Base-by-base conservation (phyloP, 1,139 yeast genomes). In the Scheffersomyces illinoinensis region DNA sequence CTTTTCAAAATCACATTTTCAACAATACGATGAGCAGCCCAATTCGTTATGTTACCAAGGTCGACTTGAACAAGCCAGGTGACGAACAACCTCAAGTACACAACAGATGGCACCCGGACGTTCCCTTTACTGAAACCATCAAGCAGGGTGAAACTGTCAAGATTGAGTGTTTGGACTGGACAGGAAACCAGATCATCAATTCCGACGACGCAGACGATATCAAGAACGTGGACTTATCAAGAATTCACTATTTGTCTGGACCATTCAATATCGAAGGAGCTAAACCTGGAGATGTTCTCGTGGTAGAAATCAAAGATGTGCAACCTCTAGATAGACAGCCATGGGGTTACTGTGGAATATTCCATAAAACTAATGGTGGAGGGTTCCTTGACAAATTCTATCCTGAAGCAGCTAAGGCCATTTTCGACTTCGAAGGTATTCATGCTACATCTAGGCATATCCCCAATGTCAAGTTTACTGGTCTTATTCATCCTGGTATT, bases 101-200 rank as follows among this genome's bases (percentile, higher is more conserved):
- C 70, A 82, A 82, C 64, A 71, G 85, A 64, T 82, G 85, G 85
- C 85, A 82, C 63, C 85, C 85, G 4, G 85, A 81, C 57, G 70
- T 82, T 47, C 85, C 85, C 26, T 67, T 68, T 56, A 66, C 76
- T 47, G 77, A 70, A 54, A 72, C 74, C 10, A 76, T 82, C 55
- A 62, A 70, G 53, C 83, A 73, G 26, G 79, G 79, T 8, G 81
- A 78, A 62, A 71, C 80, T 4, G 80, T 78, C 60, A 81, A 80
- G 61, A 71, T 81, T 49, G 85, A 82, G 63, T 82, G 85, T 59
- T 71, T 82, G 54, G 86, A 82, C 61, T 82, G 85, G 85, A 82
- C 85, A 10, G 85, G 85, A 14, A 81, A 81, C 56, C 85, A 82
- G 66, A 74, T 82, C 57, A 69, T 69, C n/a, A 80, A 82, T 66